phyloP scores from a whole-genome alignment of 176 grass and related monocot genomes.

The Alloteropsis semialata region DNA sequence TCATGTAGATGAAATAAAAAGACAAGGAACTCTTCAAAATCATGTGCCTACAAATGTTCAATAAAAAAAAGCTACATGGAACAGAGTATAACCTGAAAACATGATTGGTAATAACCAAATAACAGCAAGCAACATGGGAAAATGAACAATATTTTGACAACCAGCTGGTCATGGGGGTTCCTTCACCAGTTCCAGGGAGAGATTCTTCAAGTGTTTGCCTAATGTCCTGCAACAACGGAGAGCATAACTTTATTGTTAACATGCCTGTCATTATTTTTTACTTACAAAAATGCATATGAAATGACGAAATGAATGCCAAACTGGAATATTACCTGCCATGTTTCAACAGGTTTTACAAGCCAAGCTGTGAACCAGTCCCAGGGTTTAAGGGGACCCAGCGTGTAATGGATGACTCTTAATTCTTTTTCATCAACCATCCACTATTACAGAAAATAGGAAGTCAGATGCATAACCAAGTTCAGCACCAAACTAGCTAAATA shows the following conservation, averaged over 20 bases:
- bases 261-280: slow-evolving; percentile 16
- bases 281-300: slow-evolving; percentile 17
- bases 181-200: slow-evolving; percentile 74
- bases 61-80: slow-evolving; percentile 7
- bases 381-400: slow-evolving; percentile 88
- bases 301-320: background rate
- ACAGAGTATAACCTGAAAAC: slow-evolving; percentile 62
- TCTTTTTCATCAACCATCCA: slow-evolving; percentile 99
- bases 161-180: slow-evolving; percentile 58
- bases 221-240: slow-evolving; percentile 51
- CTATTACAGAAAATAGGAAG: slow-evolving; percentile 39
- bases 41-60: background rate
- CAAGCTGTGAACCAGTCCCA: slow-evolving; percentile 99
- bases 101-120: slow-evolving; percentile 73
- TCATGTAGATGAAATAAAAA: background rate
- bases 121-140: slow-evolving; percentile 65
- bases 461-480: slow-evolving; percentile 21
- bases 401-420: slow-evolving; percentile 92
- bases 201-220: slow-evolving; percentile 80
- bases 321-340: slow-evolving; percentile 74
- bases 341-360: slow-evolving; percentile 93
- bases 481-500: slow-evolving; percentile 2
- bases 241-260: slow-evolving; percentile 13
- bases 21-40: background rate
- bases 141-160: slow-evolving; percentile 67